Conservation (phyloP, 2,329 filamentous ascomycete genomes). For the Phaeoacremonium minimum region DNA sequence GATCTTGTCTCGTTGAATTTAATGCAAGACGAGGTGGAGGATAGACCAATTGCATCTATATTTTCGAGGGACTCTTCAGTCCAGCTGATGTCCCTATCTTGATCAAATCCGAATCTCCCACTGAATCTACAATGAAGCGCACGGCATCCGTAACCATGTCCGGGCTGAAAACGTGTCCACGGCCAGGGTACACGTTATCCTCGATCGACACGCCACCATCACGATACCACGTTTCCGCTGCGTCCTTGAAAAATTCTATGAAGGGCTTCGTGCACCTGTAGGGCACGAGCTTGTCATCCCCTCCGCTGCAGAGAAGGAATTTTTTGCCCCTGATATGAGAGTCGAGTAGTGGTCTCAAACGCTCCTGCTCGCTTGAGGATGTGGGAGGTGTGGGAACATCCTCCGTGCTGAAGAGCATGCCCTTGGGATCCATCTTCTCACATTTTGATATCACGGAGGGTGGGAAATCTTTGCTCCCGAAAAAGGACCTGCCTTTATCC, state of each 20-base stretch:
- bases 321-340: constrained; percentile 54
- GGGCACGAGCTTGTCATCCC: constrained; percentile 68
- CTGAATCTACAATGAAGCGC: constrained; percentile 52
- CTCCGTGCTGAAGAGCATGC: constrained; percentile 59
- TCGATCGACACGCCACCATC: constrained; percentile 54
- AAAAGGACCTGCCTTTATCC: constrained; percentile 56
- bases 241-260: constrained; percentile 54
- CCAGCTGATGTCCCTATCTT: constrained; percentile 15
- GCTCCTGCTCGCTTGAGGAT: constrained; percentile 27
- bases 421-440: constrained; percentile 68
- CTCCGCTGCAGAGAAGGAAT: constrained; percentile 62
- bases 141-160: constrained; percentile 66
- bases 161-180: constrained; percentile 65
- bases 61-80: constrained; percentile 18
- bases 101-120: constrained; percentile 28
- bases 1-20: no score
- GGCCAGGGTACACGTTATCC: constrained; percentile 63
- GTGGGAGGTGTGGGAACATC: constrained; percentile 24
- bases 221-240: constrained; percentile 45
- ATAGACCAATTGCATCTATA: no score
- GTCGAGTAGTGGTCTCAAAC: constrained; percentile 41
- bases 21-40: no score
- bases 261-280: constrained; percentile 59
- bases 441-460: constrained; percentile 59
- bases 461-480: constrained; percentile 78